Conservation (phyloP, 2,329 filamentous ascomycete species). For the Huntiella bhutanensis region DNA sequence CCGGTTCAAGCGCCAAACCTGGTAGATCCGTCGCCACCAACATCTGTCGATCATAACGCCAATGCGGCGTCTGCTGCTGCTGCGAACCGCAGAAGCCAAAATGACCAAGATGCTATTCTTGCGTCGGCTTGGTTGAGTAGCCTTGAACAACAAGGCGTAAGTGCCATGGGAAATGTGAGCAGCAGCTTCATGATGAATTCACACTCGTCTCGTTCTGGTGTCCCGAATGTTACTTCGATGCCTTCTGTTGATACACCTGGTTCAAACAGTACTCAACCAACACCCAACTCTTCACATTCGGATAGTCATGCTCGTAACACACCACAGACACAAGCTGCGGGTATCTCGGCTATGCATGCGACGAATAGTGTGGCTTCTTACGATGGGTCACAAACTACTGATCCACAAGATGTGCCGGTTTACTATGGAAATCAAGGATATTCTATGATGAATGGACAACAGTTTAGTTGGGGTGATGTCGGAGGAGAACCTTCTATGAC, state of each 20-base stretch:
- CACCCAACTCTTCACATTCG: slow-evolving; percentile 5
- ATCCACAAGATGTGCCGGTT: background rate
- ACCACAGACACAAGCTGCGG: background rate
- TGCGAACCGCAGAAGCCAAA: background rate
- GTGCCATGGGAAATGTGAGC: background rate
- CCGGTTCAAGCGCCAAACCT: slow-evolving; percentile 22
- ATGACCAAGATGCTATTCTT: background rate
- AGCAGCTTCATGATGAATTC: background rate
- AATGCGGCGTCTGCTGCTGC: background rate
- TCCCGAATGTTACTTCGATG: slow-evolving; percentile 1
- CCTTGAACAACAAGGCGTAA: background rate
- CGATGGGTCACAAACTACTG: background rate
- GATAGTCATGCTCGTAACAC: background rate
- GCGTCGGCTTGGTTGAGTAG: background rate
- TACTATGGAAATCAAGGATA: too few species aligned
- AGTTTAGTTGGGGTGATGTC: slow-evolving; percentile 23
- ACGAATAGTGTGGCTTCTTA: background rate
- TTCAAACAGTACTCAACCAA: slow-evolving; percentile 3
- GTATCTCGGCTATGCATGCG: background rate
- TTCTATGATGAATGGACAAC: background rate
- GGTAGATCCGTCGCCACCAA: slow-evolving; percentile 15
- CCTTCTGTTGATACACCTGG: slow-evolving; percentile 1
- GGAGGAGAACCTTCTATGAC: slow-evolving; percentile 29
- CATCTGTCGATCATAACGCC: background rate
- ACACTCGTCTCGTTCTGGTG: background rate